Evolutionary conservation across 1,284 basidiomycete genomes (phyloP), one percentile per base, ranked within the genome.

Genomic region (Marasmius oreades): DNA sequence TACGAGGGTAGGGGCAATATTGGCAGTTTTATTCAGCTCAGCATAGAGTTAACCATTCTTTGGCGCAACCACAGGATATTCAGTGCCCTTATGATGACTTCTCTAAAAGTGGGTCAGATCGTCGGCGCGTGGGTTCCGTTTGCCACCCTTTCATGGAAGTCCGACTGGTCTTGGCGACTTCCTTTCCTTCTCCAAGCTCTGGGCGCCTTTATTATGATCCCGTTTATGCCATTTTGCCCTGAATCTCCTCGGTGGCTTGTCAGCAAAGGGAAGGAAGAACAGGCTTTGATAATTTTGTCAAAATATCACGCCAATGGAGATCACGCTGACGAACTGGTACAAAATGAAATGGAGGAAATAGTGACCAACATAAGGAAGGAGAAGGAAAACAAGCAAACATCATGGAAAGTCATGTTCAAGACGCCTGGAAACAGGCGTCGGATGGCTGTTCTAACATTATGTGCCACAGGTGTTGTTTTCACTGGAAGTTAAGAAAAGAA

Each of bases 301-400:
- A 85, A 89, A 68, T 90, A 89, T 69, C 88, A 90, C 60, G 86
- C 86, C 22, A 84, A 88, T 59, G 80, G 86, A 60, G 79, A 89
- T 55, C 82, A 81, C 44, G 68, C 83, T 16, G 86, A 90, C 67
- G 80, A 84, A 1, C 79, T 92, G n/a, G 85, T 91, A 33, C 73
- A 80, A 59, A 86, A 85, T 63, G 89, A 92, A 68, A 86, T 81
- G 63, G 76, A 85, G 60, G 89, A 91, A 72, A 92, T 92, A 73
- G 86, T 82, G 70, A 76, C 84, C n/a, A 83, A 86, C 26, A 77
- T 90, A 48, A 78, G 81, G 87, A 89, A 63, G 77, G 79, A 52
- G 73, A 67, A 18, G 61, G 72, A 59, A 78, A 80, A 50, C 74
- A 76, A 14, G 66, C 73, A 52, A 81, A 80, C 57, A 68, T 84